phyloP scores from a whole-genome alignment of 768 basidiomycete species.

The Grammothele lineata region DNA sequence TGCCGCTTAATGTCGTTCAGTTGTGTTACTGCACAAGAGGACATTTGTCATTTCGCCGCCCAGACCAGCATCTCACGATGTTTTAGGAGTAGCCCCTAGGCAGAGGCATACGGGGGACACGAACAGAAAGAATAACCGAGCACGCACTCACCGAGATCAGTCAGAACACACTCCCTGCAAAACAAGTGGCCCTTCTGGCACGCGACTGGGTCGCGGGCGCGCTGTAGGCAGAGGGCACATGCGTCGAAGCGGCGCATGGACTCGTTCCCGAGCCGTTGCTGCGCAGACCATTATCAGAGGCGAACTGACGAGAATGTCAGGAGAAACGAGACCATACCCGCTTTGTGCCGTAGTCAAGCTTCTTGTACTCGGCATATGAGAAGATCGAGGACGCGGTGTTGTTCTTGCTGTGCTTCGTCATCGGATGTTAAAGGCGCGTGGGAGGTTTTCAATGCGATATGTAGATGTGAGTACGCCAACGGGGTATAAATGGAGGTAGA shows the following conservation, averaged over 20 bases:
- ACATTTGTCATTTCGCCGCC: slow-evolving; percentile 2
- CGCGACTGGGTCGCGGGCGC: slow-evolving; percentile 77
- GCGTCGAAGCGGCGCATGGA: slow-evolving; percentile 91
- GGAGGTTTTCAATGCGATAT: background rate
- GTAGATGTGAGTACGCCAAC: too few relatives aligned
- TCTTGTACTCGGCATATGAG: slow-evolving; percentile 87
- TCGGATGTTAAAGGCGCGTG: too few relatives aligned
- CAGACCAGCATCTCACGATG: background rate
- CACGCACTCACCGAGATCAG: slow-evolving; percentile 66
- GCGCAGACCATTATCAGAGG: background rate
- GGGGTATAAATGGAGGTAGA: too few relatives aligned
- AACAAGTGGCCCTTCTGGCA: slow-evolving; percentile 89
- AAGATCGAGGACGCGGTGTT: slow-evolving; percentile 88
- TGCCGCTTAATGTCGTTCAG: slow-evolving; percentile 93
- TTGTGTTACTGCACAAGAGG: slow-evolving; percentile 77
- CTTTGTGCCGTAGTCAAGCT: slow-evolving; percentile 80
- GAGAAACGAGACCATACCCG: slow-evolving; percentile 39
- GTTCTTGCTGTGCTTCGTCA: slow-evolving; percentile 91
- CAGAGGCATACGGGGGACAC: too few relatives aligned
- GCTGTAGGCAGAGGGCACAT: slow-evolving; percentile 83
- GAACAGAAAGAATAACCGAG: background rate
- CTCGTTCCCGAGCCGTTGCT: slow-evolving; percentile 85
- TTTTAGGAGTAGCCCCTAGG: too few relatives aligned
- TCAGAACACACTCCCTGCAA: slow-evolving; percentile 92
- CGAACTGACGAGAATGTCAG: background rate